Percentiles rank a stretch among this genome's conserved stretches.
phyloP scores from a whole-genome alignment of 176 grass and related monocot genomes.

The Zea luxurians region DNA sequence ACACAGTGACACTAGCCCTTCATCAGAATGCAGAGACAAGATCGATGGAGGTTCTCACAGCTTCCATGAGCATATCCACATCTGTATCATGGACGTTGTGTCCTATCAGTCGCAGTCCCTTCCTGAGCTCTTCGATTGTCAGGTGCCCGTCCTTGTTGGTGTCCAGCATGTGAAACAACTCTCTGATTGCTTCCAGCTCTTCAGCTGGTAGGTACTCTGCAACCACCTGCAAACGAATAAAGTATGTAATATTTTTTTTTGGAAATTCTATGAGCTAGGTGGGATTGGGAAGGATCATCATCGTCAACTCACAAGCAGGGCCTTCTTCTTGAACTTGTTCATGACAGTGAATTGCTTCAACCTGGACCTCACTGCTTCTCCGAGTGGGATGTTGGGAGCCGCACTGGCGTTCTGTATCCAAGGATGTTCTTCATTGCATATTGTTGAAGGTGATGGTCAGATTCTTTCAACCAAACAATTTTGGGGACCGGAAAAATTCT shows the following conservation, averaged over 20 bases:
- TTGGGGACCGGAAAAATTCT: neutral
- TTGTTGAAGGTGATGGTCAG: slow-evolving; percentile 27
- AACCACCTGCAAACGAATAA: slow-evolving; percentile 50
- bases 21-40: neutral
- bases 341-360: slow-evolving; percentile 76
- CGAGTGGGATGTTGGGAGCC: slow-evolving; percentile 69
- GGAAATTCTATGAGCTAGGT: neutral
- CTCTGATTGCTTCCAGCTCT: slow-evolving; percentile 64
- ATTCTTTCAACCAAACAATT: neutral
- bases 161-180: slow-evolving; percentile 87
- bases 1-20: neutral
- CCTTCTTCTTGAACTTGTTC: slow-evolving; percentile 91
- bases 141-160: slow-evolving; percentile 76
- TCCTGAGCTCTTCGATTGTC: slow-evolving; percentile 75
- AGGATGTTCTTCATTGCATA: slow-evolving; percentile 56
- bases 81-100: slow-evolving; percentile 63
- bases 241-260: neutral
- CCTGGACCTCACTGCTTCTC: slow-evolving; percentile 65
- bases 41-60: slow-evolving; percentile 47
- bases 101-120: slow-evolving; percentile 59
- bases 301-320: slow-evolving; percentile 48
- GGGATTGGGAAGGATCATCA: neutral
- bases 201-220: slow-evolving; percentile 71
- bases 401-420: slow-evolving; percentile 72
- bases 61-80: slow-evolving; percentile 85